Evolutionary conservation across 208 protist species (phyloP).

Genomic region (Tritrichomonas foetus): DNA sequence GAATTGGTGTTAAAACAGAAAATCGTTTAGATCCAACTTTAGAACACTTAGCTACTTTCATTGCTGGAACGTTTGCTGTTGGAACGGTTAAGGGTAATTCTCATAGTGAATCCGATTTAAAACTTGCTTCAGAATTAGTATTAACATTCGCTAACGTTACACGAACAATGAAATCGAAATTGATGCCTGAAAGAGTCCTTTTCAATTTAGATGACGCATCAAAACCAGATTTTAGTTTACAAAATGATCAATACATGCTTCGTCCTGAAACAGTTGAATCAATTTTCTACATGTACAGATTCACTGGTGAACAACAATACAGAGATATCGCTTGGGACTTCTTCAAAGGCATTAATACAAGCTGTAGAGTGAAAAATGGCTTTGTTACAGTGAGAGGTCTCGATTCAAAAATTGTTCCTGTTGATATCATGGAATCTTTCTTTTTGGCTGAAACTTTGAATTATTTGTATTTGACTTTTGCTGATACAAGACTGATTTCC

Average conservation of each 20-base stretch:
- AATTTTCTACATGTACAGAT: conserved; percentile 50
- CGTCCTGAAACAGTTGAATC: conserved; percentile 54
- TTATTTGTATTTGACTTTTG: conserved; percentile 75
- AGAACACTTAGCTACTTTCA: background rate
- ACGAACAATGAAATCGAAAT: background rate
- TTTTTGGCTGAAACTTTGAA: conserved; percentile 80
- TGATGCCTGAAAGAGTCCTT: background rate
- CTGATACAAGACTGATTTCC: conserved; percentile 56
- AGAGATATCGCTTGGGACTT: conserved; percentile 70
- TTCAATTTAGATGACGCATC: background rate
- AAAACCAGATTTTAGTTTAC: background rate
- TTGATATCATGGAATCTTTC: conserved; percentile 70
- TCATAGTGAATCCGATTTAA: background rate
- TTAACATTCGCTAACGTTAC: too few species aligned
- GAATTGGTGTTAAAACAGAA: background rate
- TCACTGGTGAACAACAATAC: conserved; percentile 63
- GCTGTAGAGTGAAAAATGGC: conserved; percentile 52
- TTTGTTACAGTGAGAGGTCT: conserved; percentile 56
- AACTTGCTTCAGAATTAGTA: background rate
- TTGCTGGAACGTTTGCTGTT: background rate
- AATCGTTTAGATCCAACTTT: background rate
- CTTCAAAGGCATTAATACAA: conserved; percentile 61
- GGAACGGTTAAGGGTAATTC: background rate
- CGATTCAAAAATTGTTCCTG: background rate
- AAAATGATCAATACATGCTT: conserved; percentile 50